Conservation (phyloP, 2,329 filamentous ascomycete species). For the Rachicladosporium sp. region DNA sequence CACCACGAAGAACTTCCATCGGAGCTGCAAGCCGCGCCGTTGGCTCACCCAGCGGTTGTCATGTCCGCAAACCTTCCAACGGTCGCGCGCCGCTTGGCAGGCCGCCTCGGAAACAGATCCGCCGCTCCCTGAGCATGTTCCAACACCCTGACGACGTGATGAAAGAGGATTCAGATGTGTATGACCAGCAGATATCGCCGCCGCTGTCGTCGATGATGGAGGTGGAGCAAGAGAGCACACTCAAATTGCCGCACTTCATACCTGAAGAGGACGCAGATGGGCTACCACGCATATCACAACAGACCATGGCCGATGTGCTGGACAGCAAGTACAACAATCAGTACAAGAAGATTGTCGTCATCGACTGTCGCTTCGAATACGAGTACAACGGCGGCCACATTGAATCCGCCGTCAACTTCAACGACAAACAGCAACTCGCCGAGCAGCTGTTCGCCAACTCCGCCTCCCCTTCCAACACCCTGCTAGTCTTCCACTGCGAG, state of each 20-base stretch:
- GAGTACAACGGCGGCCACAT: slow-evolving; percentile 97
- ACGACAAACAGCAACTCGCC: slow-evolving; percentile 82
- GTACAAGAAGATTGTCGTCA: slow-evolving; percentile 72
- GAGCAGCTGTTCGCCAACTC: slow-evolving; percentile 57
- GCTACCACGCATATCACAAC: slow-evolving; percentile 73
- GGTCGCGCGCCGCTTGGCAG: slow-evolving; percentile 51
- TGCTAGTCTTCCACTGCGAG: slow-evolving; percentile 93
- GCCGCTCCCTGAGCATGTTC: slow-evolving; percentile 95
- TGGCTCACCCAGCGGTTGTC: slow-evolving; percentile 61
- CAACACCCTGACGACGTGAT: slow-evolving; percentile 82
- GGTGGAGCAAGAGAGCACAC: slow-evolving; percentile 62
- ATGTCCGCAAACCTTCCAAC: slow-evolving; percentile 52
- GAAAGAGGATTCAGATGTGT: slow-evolving; percentile 58
- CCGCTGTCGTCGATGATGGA: slow-evolving; percentile 65
- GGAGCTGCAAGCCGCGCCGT: slow-evolving; percentile 49
- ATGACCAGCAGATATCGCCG: slow-evolving; percentile 32
- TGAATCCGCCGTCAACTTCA: slow-evolving; percentile 85
- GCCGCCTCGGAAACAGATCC: slow-evolving; percentile 75
- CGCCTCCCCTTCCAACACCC: slow-evolving; percentile 55
- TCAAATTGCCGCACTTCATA: slow-evolving; percentile 71
- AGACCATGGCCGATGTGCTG: slow-evolving; percentile 74
- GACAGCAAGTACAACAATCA: slow-evolving; percentile 67
- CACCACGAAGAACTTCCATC: slow-evolving; percentile 53
- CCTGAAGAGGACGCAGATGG: slow-evolving; percentile 70
- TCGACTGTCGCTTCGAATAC: slow-evolving; percentile 98